Conservation (phyloP, 2,329 filamentous ascomycete species). For the Monilinia fructicola region DNA sequence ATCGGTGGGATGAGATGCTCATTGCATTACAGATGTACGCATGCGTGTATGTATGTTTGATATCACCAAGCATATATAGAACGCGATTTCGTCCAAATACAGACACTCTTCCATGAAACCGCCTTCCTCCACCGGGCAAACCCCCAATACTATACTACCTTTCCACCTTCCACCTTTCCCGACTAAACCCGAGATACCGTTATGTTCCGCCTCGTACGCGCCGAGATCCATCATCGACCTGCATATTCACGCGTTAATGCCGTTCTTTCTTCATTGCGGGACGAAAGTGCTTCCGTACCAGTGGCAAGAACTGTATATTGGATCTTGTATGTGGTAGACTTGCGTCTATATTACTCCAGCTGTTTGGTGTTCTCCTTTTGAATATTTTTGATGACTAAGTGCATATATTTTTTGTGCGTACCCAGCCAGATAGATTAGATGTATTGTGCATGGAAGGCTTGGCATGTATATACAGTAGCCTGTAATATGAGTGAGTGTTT, state of each 20-base stretch:
- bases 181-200: background rate
- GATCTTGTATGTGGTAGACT: background rate
- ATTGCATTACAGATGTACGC: background rate
- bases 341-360: background rate
- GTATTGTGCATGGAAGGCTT: background rate
- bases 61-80: background rate
- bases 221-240: slow-evolving; percentile 2
- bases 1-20: too few species aligned
- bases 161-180: background rate
- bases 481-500: background rate
- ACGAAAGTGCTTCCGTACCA: background rate
- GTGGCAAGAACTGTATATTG: background rate
- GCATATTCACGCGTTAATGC: background rate
- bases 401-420: background rate
- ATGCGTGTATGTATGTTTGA: background rate
- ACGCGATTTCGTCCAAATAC: too few species aligned
- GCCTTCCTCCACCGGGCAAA: background rate
- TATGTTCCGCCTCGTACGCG: background rate
- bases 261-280: background rate
- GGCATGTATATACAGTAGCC: background rate
- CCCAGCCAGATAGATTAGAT: background rate
- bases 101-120: background rate
- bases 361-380: background rate
- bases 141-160: background rate
- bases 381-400: background rate